Percentiles rank a stretch among this genome's conserved stretches.
Evolutionary conservation across 495 filamentous ascomycete genomes (phyloP).

Genomic region (Hyaloscypha hepaticicola): DNA sequence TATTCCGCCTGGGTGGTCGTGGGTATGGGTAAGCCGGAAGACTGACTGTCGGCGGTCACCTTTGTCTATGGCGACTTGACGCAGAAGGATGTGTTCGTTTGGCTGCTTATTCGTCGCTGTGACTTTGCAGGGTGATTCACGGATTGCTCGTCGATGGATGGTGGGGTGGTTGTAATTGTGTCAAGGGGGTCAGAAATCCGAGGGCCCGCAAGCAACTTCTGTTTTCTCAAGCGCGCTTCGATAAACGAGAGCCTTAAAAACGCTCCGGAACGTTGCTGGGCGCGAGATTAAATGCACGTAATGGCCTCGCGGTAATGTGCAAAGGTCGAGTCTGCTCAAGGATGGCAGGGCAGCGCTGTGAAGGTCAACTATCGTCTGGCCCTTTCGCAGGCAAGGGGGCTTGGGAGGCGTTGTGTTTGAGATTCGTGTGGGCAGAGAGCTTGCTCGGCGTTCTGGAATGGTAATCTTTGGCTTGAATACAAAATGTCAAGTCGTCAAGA

Average conservation of each 20-base stretch:
- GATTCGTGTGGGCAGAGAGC: slow-evolving; percentile 17
- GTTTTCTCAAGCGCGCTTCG: slow-evolving; percentile 23
- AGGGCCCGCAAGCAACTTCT: slow-evolving; percentile 7
- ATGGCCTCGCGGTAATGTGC: background rate
- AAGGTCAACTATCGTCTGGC: slow-evolving; percentile 2
- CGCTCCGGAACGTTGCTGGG: background rate
- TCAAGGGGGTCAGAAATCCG: background rate
- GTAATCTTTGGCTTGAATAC: slow-evolving; percentile 4
- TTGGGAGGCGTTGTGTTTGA: slow-evolving; percentile 17
- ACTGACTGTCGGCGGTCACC: slow-evolving; percentile 4
- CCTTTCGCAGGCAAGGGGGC: slow-evolving; percentile 15
- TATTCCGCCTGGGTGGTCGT: slow-evolving; percentile 20
- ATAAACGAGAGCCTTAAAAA: slow-evolving; percentile 24
- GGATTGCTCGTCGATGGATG: slow-evolving; percentile 10
- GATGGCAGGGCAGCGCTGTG: background rate
- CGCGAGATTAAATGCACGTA: background rate
- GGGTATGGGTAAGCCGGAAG: slow-evolving; percentile 11
- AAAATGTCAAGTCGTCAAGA: slow-evolving; percentile 16
- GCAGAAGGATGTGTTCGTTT: slow-evolving; percentile 9
- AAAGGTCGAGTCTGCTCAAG: background rate
- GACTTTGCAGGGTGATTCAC: background rate
- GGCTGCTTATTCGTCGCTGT: slow-evolving; percentile 7
- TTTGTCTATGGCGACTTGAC: slow-evolving; percentile 8
- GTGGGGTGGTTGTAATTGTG: slow-evolving; percentile 3
- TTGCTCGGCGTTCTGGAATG: slow-evolving; percentile 13